These are phyloP conservation scores for Syncephalastrum sp. DNA, from an alignment of 371 early-diverging fungal species.

Conservation along the genomic window DNA sequence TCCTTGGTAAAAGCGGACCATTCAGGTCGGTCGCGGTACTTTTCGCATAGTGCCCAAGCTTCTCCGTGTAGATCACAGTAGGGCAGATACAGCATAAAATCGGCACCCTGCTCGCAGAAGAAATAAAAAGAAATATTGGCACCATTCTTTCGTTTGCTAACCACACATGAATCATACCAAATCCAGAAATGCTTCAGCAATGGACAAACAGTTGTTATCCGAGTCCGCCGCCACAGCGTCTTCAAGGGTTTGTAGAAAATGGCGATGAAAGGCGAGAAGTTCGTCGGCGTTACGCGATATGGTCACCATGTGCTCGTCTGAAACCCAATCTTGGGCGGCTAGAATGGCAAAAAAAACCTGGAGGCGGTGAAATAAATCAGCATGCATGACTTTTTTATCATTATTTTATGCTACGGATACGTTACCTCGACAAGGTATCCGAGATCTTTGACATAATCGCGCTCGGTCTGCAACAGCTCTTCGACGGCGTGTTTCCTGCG, in stretches of 20 bases:
- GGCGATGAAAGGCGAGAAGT: conserved; percentile 33
- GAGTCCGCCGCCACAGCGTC: neutral
- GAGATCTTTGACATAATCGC: conserved; percentile 42
- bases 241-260: conserved; percentile 23
- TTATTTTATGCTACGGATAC: conserved; percentile 1
- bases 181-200: conserved; percentile 39
- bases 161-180: conserved; percentile 25
- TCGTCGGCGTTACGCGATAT: conserved; percentile 40
- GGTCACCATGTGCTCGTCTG: conserved; percentile 23
- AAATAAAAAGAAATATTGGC: neutral
- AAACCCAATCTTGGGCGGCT: conserved; percentile 36
- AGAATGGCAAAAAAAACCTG: conserved; percentile 38
- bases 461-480: conserved; percentile 46
- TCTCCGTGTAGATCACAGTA: conserved; percentile 46
- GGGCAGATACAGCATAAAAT: conserved; percentile 37
- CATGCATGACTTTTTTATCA: neutral
- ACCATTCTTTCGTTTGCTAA: neutral
- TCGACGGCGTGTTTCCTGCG: conserved; percentile 37
- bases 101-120: conserved; percentile 16
- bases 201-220: neutral
- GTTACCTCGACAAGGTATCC: conserved; percentile 37
- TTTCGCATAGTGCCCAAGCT: conserved; percentile 32
- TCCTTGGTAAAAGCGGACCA: conserved; percentile 40
- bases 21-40: conserved; percentile 42
- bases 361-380: conserved; percentile 1